Conservation (phyloP, 192 early-diverging fungal genomes). For the Podila clonocystis region DNA sequence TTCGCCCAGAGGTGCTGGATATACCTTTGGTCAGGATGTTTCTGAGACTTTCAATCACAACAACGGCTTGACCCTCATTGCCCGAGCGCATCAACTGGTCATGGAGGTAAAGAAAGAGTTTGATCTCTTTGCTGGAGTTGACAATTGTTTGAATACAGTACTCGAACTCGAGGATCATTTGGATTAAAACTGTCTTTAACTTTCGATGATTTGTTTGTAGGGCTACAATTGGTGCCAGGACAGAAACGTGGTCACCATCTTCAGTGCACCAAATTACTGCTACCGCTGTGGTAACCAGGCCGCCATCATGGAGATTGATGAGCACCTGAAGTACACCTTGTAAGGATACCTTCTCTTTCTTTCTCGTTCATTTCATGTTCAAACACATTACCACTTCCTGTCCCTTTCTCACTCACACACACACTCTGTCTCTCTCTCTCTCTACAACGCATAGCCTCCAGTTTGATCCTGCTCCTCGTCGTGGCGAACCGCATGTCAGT, state of each 20-base stretch:
- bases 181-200: not conserved
- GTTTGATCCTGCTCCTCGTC: conserved; percentile 97
- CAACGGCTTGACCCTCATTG: conserved; percentile 95
- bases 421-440: too few relatives aligned
- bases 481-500: conserved; percentile 98
- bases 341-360: conserved; percentile 48
- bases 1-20: conserved; percentile 87
- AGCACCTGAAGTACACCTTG: conserved; percentile 99
- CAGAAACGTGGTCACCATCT: conserved; percentile 98
- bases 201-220: conserved; percentile 44
- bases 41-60: conserved; percentile 91
- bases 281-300: conserved; percentile 99
- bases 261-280: conserved; percentile 99
- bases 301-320: conserved; percentile 99
- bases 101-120: conserved; percentile 71
- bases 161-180: not conserved
- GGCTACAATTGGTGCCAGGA: conserved; percentile 99
- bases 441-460: conserved; percentile 66
- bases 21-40: conserved; percentile 91
- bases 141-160: not conserved
- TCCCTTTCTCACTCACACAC: not conserved
- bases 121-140: not conserved
- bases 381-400: not conserved
- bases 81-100: conserved; percentile 93
- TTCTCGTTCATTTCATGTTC: not conserved